These are phyloP conservation scores for Acer negundo DNA, from an alignment of 345 rosid species.

Conservation along the genomic window DNA sequence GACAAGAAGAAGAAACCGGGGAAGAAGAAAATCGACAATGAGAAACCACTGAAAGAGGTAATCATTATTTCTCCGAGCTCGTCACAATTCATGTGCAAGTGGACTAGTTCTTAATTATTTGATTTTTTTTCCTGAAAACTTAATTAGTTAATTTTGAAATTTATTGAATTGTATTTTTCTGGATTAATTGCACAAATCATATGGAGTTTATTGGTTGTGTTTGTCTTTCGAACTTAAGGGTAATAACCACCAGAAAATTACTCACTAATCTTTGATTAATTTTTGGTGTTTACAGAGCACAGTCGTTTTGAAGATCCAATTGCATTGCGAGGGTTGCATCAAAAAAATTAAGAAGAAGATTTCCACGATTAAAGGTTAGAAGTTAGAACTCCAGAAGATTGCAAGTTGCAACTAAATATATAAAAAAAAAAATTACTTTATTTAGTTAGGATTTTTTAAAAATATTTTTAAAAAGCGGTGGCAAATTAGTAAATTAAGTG, in stretches of 20 bases:
- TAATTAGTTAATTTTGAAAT: too few species aligned
- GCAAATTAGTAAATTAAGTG: slow-evolving; percentile 6
- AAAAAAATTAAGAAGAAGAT: slow-evolving; percentile 53
- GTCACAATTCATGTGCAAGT: too few species aligned
- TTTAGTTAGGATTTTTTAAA: neutral
- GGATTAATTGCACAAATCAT: too few species aligned
- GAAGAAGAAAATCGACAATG: slow-evolving; percentile 39
- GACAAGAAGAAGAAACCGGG: slow-evolving; percentile 20
- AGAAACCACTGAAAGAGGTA: slow-evolving; percentile 39
- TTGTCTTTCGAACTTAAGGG: neutral
- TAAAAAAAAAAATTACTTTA: neutral
- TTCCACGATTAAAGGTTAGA: slow-evolving; percentile 45
- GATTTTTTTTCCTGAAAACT: neutral
- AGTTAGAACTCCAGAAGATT: slow-evolving; percentile 25
- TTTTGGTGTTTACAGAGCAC: slow-evolving; percentile 43
- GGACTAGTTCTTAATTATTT: neutral
- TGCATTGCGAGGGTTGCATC: slow-evolving; percentile 84
- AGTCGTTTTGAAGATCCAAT: slow-evolving; percentile 54
- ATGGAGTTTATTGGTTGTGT: too few species aligned
- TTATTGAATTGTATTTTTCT: too few species aligned
- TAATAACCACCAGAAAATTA: neutral
- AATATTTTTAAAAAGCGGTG: neutral
- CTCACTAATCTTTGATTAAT: neutral
- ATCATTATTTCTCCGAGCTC: neutral
- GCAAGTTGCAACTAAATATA: neutral